Evolutionary conservation across 1,139 yeast genomes (phyloP).

Genomic region (Yamadazyma oceani): DNA sequence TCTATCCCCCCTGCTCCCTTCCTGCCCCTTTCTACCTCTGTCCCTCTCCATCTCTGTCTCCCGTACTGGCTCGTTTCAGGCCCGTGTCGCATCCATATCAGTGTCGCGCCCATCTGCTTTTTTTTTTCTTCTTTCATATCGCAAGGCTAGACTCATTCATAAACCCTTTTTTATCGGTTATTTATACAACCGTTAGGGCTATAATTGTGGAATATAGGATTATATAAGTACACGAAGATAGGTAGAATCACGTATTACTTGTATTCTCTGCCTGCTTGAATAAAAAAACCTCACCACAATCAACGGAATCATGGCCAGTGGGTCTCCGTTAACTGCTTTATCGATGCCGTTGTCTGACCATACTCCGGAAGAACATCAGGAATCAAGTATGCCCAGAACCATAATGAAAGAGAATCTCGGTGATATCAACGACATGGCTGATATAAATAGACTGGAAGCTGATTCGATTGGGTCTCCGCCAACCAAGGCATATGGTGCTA

Average conservation of each 20-base stretch:
- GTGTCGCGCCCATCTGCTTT: neutral
- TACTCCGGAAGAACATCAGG: neutral
- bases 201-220: no score
- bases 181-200: neutral
- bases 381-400: neutral
- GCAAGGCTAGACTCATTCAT: neutral
- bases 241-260: no score
- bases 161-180: neutral
- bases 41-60: no score
- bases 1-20: no score
- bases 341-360: conserved; percentile 3
- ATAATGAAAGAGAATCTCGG: neutral
- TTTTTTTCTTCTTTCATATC: neutral
- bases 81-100: no score
- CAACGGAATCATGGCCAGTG: conserved; percentile 3
- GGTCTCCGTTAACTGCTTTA: conserved; percentile 5
- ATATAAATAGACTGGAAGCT: neutral
- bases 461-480: no score
- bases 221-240: no score
- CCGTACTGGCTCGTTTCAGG: no score
- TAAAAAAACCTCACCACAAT: no score
- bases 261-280: no score
- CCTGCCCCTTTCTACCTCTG: no score
- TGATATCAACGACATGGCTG: neutral
- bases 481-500: no score